These are phyloP conservation scores for Blastobotrys terrestris DNA, from an alignment of 805 yeast genomes.

Conservation along the genomic window DNA sequence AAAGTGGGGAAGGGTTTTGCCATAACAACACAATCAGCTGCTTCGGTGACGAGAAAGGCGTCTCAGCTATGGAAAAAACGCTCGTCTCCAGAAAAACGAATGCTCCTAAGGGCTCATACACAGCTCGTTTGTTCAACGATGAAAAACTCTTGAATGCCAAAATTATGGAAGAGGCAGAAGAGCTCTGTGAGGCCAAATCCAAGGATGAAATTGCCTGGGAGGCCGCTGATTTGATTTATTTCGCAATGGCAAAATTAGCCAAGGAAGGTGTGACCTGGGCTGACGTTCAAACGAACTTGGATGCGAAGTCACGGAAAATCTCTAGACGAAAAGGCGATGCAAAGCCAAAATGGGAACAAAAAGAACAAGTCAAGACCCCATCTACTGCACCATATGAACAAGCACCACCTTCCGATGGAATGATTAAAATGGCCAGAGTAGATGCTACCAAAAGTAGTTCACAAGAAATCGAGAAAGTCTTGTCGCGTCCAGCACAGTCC, in stretches of 20 bases:
- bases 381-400: conserved; percentile 9
- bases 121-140: conserved; percentile 80
- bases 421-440: conserved; percentile 47
- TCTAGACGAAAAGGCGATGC: conserved; percentile 96
- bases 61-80: conserved; percentile 60
- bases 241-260: conserved; percentile 58
- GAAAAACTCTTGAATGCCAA: conserved; percentile 67
- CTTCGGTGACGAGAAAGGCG: conserved; percentile 66
- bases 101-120: conserved; percentile 94
- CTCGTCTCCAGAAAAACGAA: conserved; percentile 52
- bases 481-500: conserved; percentile 92
- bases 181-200: conserved; percentile 74
- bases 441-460: conserved; percentile 37
- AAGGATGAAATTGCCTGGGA: conserved; percentile 86
- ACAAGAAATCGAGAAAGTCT: conserved; percentile 50
- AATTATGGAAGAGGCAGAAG: conserved; percentile 94
- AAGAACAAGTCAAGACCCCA: conserved; percentile 8
- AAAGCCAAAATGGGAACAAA: conserved; percentile 62
- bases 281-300: conserved; percentile 81
- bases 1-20: conserved; percentile 85
- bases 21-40: conserved; percentile 80
- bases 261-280: conserved; percentile 71
- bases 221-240: conserved; percentile 82
- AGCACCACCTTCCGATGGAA: conserved; percentile 5
- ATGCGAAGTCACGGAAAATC: conserved; percentile 76